A percentile compares a stretch with the other conserved stretches of the same genome.
phyloP scores from a whole-genome alignment of 2,329 filamentous ascomycete genomes.

The Alternaria sp. region DNA sequence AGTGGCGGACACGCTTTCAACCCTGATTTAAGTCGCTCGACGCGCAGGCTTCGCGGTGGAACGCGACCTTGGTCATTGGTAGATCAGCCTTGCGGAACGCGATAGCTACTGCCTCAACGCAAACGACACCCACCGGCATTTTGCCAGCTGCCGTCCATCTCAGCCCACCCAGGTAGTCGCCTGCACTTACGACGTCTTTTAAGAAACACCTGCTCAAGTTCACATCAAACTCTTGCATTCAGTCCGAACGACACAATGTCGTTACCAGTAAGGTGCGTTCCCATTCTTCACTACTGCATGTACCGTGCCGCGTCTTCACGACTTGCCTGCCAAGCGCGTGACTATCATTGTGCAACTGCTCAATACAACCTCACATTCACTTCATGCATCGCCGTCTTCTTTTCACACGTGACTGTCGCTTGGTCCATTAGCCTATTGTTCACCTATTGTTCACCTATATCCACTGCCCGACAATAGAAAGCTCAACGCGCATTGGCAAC shows the following conservation, averaged over 20 bases:
- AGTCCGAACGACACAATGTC: constrained; percentile 24
- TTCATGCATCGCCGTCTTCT: neutral
- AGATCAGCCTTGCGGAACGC: neutral
- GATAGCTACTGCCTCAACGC: constrained; percentile 1
- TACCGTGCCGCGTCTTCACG: neutral
- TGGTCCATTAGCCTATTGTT: neutral
- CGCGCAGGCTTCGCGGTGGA: neutral
- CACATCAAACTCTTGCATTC: neutral
- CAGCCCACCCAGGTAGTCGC: neutral
- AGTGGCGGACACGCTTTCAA: neutral
- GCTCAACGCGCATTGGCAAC: neutral
- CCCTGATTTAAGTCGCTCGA: neutral
- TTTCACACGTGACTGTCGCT: neutral
- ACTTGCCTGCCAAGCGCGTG: neutral
- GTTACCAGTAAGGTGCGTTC: constrained; percentile 36
- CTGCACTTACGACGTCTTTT: neutral
- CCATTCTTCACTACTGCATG: neutral
- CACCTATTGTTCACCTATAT: neutral
- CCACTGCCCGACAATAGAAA: neutral
- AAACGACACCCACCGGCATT: neutral
- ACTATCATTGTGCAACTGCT: constrained; percentile 1
- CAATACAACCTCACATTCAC: neutral
- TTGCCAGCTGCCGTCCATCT: neutral
- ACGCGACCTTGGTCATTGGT: neutral
- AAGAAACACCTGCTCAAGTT: neutral